These are phyloP conservation scores for Amaranthus hypochondriacus DNA, from an alignment of 148 eudicot species.

Conservation along the genomic window DNA sequence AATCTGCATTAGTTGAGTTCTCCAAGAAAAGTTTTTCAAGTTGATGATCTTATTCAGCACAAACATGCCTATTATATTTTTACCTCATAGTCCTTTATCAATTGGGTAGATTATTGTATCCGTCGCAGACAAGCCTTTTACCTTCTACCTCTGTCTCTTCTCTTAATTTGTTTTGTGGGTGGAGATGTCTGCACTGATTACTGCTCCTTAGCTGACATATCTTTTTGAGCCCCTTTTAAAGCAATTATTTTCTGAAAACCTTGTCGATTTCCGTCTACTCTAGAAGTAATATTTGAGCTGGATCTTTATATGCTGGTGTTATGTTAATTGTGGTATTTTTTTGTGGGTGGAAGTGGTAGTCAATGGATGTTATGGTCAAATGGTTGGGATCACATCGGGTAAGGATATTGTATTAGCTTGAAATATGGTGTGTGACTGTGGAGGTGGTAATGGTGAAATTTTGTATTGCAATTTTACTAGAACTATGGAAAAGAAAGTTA, in stretches of 20 bases:
- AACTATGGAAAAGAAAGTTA: too few species aligned
- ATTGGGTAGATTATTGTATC: too few species aligned
- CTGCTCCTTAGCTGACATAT: background rate
- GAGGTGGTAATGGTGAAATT: background rate
- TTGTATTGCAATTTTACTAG: too few species aligned
- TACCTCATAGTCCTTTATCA: too few species aligned
- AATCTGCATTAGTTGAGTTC: background rate
- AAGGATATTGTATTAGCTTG: background rate
- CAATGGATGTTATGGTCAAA: background rate
- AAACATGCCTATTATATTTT: too few species aligned
- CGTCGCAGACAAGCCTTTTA: too few species aligned
- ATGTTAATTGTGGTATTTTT: background rate
- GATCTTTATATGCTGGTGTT: background rate
- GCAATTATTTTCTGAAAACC: background rate
- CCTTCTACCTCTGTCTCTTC: too few species aligned
- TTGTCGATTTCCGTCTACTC: background rate
- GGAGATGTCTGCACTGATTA: background rate
- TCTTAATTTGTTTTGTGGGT: too few species aligned
- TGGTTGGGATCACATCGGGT: background rate
- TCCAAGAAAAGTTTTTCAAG: background rate
- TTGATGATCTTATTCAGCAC: background rate
- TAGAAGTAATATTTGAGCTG: background rate
- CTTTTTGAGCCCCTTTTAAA: background rate
- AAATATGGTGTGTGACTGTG: background rate
- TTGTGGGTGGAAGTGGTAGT: too few species aligned